These are phyloP conservation scores for Forsythia suspensa DNA, from an alignment of 257 asterid genomes.

Conservation along the genomic window DNA sequence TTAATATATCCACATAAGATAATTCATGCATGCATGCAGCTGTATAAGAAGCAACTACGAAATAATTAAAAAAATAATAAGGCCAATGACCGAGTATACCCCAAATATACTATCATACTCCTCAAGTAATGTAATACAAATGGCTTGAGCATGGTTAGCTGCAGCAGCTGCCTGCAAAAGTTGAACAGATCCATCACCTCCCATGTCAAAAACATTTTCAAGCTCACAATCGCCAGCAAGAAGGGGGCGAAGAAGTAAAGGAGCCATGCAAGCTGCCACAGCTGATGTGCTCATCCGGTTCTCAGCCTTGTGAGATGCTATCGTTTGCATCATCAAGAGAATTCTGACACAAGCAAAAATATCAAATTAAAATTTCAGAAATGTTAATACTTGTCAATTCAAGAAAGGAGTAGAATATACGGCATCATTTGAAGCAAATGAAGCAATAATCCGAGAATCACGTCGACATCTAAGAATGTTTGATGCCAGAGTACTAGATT, in stretches of 20 bases:
- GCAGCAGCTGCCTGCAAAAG: constrained; percentile 99
- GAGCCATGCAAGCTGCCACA: constrained; percentile 99
- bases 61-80: not conserved
- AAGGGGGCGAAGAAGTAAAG: constrained; percentile 97
- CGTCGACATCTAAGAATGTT: not conserved
- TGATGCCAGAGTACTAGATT: not conserved
- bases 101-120: constrained; percentile 83
- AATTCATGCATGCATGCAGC: not conserved
- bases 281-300: constrained; percentile 96
- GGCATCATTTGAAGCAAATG: not conserved
- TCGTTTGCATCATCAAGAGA: constrained; percentile 85
- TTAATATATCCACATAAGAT: not conserved
- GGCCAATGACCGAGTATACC: constrained; percentile 48
- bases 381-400: constrained; percentile 3
- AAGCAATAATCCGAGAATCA: not conserved
- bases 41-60: constrained; percentile 16
- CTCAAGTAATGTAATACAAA: constrained; percentile 87
- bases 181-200: constrained; percentile 86
- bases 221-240: constrained; percentile 96
- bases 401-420: not conserved
- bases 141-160: constrained; percentile 99
- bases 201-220: constrained; percentile 62
- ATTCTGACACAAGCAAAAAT: constrained; percentile 56
- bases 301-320: constrained; percentile 76
- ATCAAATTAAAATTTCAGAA: constrained; percentile 4